Evolutionary conservation across 768 basidiomycete genomes (phyloP), one percentile per base, ranked within the genome.

Genomic region (Rhodosporidiobolus sp.): DNA sequence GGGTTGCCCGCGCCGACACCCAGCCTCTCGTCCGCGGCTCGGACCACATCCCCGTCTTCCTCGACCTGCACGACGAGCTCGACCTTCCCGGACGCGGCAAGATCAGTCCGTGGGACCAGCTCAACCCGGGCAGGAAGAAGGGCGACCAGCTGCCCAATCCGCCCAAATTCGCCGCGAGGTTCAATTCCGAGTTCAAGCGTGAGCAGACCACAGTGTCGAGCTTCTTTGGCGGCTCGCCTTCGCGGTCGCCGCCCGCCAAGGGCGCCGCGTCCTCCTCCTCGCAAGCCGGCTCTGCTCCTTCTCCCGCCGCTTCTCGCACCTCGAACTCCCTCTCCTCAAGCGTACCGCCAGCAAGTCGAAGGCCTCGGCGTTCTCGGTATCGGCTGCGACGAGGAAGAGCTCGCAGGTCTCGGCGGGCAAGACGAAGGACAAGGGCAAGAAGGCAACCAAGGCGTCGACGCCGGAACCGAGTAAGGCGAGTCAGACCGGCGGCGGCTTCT

Each of bases 1-100:
- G 94, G 95, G 85, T 99, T 78, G 91, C 91, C 79, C 81, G 82
- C 58, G 83, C 85, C 49, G 91, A 99, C 77, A 94, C 95, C 66
- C 89, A 90, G 76, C 88, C 90, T 12, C 84, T 86, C 11, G 79
- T 98, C 67, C 91, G 90, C 75, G 96, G 96, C 17, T 96, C 93
- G 28, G 96, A 99, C 82, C 96, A 98, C 79, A 98, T 95, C 79
- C 96, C 96, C 6, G 89, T 96, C 24, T 95, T 85, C 79, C 84
- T 97, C 69, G 94, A 98, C 79, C 83, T 98, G 24, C 85, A 90
- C 77, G 92, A 98, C 73, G 85, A 89, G 70, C 89, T 95, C 66
- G 82, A 82, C 11, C 80, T 84, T 34, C 74, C 72, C 11, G 76
- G 71, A 14, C 70, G 78, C 3, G 78, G 78, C 1, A 73, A 54